Percentiles rank a stretch among this genome's conserved stretches.
These are phyloP conservation scores for Pyrenochaeta sp. DNA, from an alignment of 2,329 filamentous ascomycete genomes.

Conservation along the genomic window DNA sequence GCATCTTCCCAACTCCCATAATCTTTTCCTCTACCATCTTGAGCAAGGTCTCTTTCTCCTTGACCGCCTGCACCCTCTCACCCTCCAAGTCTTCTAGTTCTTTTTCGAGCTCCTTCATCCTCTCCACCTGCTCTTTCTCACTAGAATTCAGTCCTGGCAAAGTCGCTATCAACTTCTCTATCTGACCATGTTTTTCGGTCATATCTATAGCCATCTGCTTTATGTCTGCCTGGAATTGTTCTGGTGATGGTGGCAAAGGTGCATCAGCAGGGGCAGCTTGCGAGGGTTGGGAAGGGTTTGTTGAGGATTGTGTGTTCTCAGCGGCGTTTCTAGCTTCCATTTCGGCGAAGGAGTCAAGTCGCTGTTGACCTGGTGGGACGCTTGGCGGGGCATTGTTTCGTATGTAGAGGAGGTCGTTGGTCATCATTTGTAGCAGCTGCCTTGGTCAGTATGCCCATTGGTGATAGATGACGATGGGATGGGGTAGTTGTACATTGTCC, in stretches of 20 bases:
- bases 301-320: constrained; percentile 20
- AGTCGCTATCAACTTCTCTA: constrained; percentile 77
- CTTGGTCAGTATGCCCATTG: background rate
- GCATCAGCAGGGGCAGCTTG: constrained; percentile 12
- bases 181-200: constrained; percentile 82
- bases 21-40: constrained; percentile 59
- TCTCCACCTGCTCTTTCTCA: constrained; percentile 76
- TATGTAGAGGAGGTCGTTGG: constrained; percentile 56
- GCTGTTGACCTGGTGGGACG: constrained; percentile 55
- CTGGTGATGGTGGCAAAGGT: constrained; percentile 22
- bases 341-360: constrained; percentile 41
- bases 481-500: constrained; percentile 69
- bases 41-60: constrained; percentile 53
- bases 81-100: constrained; percentile 54
- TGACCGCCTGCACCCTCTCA: constrained; percentile 51
- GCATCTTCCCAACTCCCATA: constrained; percentile 36
- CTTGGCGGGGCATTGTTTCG: constrained; percentile 52
- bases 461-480: background rate
- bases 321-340: constrained; percentile 36
- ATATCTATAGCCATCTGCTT: constrained; percentile 79
- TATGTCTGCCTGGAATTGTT: constrained; percentile 71
- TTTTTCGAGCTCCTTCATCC: constrained; percentile 57
- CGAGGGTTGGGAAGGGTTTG: constrained; percentile 19
- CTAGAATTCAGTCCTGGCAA: constrained; percentile 82
- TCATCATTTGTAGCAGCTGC: constrained; percentile 59